Conservation (phyloP, 306 rosid species). For the Herpetospermum pedunculosum region DNA sequence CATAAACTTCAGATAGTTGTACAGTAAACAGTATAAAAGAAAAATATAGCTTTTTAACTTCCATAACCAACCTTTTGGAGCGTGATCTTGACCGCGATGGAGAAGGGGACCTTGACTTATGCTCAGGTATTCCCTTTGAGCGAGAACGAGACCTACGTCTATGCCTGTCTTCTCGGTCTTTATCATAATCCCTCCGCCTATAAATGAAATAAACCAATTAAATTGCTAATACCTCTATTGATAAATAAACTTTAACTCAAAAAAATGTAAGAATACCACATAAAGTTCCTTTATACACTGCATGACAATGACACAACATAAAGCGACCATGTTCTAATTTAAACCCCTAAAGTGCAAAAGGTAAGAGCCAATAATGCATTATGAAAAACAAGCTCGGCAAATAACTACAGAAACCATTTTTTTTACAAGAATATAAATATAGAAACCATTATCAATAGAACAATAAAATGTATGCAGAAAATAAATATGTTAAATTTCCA, state of each 20-base stretch:
- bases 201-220: not conserved
- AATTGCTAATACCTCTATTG: not conserved
- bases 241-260: not conserved
- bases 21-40: not conserved
- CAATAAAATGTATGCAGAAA: too few relatives aligned
- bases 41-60: not conserved
- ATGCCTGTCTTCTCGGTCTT: conserved; percentile 58
- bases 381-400: not conserved
- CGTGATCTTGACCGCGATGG: conserved; percentile 95
- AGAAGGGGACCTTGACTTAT: conserved; percentile 59
- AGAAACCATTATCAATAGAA: too few relatives aligned
- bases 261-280: not conserved
- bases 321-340: not conserved
- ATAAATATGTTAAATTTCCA: too few relatives aligned
- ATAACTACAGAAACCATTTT: not conserved
- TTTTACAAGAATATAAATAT: too few relatives aligned
- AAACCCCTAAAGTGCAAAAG: not conserved
- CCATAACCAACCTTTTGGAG: conserved; percentile 61
- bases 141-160: conserved; percentile 53
- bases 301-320: not conserved
- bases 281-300: not conserved
- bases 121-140: conserved; percentile 61
- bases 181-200: conserved; percentile 78
- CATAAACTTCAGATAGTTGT: not conserved
- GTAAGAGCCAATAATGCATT: not conserved